Evolutionary conservation across 2,329 filamentous ascomycete species (phyloP), one percentile per base, ranked within the genome.

Genomic region (Cytospora leucostoma): DNA sequence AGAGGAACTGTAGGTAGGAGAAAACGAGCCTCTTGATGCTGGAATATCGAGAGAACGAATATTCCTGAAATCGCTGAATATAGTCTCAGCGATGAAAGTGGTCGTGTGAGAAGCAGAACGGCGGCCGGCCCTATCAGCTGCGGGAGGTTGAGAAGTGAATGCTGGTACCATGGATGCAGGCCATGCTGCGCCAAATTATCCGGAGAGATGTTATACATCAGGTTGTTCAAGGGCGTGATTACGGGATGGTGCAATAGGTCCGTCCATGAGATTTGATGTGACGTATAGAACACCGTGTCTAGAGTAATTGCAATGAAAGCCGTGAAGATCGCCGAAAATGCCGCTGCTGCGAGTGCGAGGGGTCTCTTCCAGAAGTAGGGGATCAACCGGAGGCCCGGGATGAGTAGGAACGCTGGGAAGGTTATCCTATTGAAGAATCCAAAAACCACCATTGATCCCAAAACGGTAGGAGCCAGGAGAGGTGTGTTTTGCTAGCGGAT

Each of bases 341-440:
- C 73, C 70, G 95, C 82, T 63, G 86, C 83, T 67, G 86, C 72
- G 56, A 96, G 78, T 60, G 86, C 84, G 50, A 81, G 73, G 65
- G 85, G 86, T 73, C 85, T 87, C 75, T 88, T 87, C 74, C 85
- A 78, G 73, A 97, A 95, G 79, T 96, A 90, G 68, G 92, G 92
- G 74, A 98, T 80, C 72, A 99, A 82, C 72, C 88, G 88, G 73
- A 96, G 79, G 40, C 89, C 89, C 59, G 95, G 94, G 73, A 97
- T 86, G 64, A 96, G 75, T 66, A 99, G 78, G 74, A 96, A 99
- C 15, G 93, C 94, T 53, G 94, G 94, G 75, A 98, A 98, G 11
- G 95, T 99, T 71, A 98, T 97, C 68, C 95, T 88, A 77, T 98
- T 99, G 78, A 99, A 99, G 64, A 94, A 79, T 56, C 95, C 95